Evolutionary conservation across 2,329 filamentous ascomycete genomes (phyloP).

Genomic region (Kalaharituber pfeilii): DNA sequence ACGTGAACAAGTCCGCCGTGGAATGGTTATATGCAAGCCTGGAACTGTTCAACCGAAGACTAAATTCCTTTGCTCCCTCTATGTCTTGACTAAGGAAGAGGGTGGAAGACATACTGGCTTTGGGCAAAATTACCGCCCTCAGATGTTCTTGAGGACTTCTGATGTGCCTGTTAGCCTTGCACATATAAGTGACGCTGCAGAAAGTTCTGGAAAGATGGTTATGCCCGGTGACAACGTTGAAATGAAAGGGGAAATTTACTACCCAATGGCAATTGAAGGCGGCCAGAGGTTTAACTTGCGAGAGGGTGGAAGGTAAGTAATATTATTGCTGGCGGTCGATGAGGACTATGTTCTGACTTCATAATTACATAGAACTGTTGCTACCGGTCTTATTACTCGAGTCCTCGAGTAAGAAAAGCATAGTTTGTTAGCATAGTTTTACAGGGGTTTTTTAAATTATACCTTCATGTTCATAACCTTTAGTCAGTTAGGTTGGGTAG

Average conservation of each 20-base stretch:
- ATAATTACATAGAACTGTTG: constrained; percentile 40
- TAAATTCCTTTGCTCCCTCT: constrained; percentile 90
- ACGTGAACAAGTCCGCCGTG: constrained; percentile 83
- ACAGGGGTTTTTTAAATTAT: not conserved
- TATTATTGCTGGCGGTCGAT: constrained; percentile 3
- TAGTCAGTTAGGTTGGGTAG: too few species aligned
- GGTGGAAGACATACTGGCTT: constrained; percentile 95
- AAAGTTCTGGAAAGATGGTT: constrained; percentile 58
- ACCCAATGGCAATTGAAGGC: constrained; percentile 71
- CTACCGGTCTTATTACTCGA: constrained; percentile 65
- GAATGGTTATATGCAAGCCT: constrained; percentile 82
- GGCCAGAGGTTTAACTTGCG: constrained; percentile 97
- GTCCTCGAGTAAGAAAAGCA: constrained; percentile 35
- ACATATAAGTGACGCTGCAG: constrained; percentile 71
- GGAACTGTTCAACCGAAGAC: constrained; percentile 70
- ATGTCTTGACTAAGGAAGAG: constrained; percentile 94
- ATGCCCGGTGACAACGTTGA: constrained; percentile 99
- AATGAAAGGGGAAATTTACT: constrained; percentile 76
- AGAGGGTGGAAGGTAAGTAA: constrained; percentile 60
- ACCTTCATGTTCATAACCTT: not conserved
- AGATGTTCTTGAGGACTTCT: constrained; percentile 88
- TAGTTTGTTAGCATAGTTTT: too few species aligned
- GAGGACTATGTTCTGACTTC: constrained; percentile 5
- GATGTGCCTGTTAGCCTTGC: constrained; percentile 58
- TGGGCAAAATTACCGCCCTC: constrained; percentile 87